Conservation (phyloP, 768 basidiomycete species). For the Mycena leptocephala region DNA sequence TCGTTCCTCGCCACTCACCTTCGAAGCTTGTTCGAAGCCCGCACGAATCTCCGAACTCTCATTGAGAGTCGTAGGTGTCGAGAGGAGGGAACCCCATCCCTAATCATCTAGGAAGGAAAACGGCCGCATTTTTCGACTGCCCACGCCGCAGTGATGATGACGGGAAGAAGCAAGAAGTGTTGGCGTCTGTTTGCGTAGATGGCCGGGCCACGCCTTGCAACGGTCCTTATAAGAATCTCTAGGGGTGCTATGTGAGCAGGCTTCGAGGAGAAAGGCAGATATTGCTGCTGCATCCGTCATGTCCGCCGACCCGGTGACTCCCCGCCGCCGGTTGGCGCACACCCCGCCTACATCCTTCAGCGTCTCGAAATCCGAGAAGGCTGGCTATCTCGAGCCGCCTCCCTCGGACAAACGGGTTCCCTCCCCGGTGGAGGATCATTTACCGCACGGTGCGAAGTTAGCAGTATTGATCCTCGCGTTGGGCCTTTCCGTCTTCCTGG, state of each 20-base stretch:
- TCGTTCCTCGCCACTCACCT: no score
- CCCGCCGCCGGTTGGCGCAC: constrained; percentile 1
- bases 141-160: background rate
- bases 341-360: background rate
- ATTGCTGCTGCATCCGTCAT: no score
- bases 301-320: constrained; percentile 5
- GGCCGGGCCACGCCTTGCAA: no score
- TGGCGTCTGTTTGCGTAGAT: background rate
- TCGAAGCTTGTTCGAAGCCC: no score
- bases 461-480: constrained; percentile 9
- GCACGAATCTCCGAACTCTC: no score
- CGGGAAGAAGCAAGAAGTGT: background rate
- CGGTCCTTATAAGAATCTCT: background rate
- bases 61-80: no score
- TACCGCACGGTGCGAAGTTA: background rate
- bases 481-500: constrained; percentile 15
- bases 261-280: no score
- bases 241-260: background rate
- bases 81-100: no score
- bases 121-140: background rate
- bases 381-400: background rate
- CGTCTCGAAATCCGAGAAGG: background rate
- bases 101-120: background rate
- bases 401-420: background rate
- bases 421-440: constrained; percentile 2